These are phyloP conservation scores for Biancaea sappan DNA, from an alignment of 306 rosid species.

Conservation along the genomic window DNA sequence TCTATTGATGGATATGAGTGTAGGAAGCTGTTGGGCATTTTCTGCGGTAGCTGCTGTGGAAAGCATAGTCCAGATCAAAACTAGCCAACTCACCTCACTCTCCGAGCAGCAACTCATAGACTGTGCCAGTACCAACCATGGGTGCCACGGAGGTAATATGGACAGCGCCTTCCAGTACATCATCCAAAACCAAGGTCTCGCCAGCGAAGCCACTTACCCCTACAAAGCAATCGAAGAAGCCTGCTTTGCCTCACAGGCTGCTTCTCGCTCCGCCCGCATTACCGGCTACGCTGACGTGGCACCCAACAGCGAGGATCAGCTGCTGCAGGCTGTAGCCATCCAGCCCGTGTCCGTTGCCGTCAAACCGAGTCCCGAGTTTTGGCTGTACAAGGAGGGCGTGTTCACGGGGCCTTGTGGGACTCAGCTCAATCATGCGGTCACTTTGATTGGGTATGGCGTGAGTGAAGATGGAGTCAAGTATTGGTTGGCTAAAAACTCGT, in stretches of 20 bases:
- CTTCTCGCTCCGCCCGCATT: not conserved
- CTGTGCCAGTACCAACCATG: not conserved
- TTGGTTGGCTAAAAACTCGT: constrained; percentile 37
- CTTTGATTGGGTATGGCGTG: constrained; percentile 31
- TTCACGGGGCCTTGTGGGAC: constrained; percentile 9
- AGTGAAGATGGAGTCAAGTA: constrained; percentile 14
- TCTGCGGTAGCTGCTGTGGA: constrained; percentile 32
- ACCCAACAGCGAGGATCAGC: not conserved
- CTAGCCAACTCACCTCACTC: constrained; percentile 24
- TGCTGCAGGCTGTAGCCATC: constrained; percentile 22
- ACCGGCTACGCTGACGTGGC: not conserved
- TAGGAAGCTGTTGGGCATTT: constrained; percentile 38
- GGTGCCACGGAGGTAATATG: not conserved
- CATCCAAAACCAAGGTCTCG: constrained; percentile 17
- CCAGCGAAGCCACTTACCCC: constrained; percentile 28
- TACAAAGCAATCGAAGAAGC: not conserved
- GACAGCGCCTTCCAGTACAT: constrained; percentile 15
- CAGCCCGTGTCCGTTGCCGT: constrained; percentile 28
- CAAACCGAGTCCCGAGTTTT: not conserved
- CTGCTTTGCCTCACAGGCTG: not conserved
- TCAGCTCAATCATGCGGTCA: not conserved
- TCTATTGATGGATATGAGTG: not conserved
- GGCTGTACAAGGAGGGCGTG: not conserved
- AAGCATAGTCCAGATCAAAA: constrained; percentile 28
- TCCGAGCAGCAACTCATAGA: constrained; percentile 46